phyloP scores from a whole-genome alignment of 305 asterid genomes.

The Nicotiana rustica region DNA sequence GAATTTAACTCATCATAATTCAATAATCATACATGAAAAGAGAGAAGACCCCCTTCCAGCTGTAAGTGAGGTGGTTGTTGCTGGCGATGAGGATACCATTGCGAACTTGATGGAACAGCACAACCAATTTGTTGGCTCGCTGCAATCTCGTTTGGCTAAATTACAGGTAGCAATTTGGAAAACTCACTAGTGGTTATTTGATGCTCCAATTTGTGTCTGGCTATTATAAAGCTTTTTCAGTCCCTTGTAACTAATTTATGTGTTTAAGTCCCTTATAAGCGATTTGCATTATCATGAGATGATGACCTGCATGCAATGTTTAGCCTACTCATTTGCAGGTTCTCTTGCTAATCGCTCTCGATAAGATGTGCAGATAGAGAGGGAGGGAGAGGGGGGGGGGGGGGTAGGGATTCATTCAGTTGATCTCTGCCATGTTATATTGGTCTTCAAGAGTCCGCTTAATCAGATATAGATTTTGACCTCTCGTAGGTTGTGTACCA shows the following conservation, averaged over 20 bases:
- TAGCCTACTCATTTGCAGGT: slow-evolving; percentile 1
- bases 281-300: neutral
- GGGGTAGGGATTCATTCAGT: neutral
- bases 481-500: slow-evolving; percentile 68
- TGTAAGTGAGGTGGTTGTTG: slow-evolving; percentile 66
- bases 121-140: slow-evolving; percentile 76
- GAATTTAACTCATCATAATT: slow-evolving; percentile 17
- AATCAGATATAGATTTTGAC: neutral
- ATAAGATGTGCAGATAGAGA: neutral
- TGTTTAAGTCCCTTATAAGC: neutral
- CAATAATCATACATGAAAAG: slow-evolving; percentile 46
- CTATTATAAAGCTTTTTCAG: neutral
- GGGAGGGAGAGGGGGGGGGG: neutral
- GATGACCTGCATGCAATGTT: neutral
- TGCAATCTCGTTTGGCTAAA: slow-evolving; percentile 87
- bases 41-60: slow-evolving; percentile 56
- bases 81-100: slow-evolving; percentile 78
- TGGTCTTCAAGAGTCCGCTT: neutral
- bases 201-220: neutral
- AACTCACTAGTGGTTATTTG: neutral
- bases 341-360: neutral
- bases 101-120: slow-evolving; percentile 81
- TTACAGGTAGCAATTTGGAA: slow-evolving; percentile 65
- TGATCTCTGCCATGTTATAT: slow-evolving; percentile 12
- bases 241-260: neutral